A percentile compares a stretch with the other conserved stretches of the same genome.
Conservation (phyloP, 75 land plant species). For the Ceratopteris richardii region DNA sequence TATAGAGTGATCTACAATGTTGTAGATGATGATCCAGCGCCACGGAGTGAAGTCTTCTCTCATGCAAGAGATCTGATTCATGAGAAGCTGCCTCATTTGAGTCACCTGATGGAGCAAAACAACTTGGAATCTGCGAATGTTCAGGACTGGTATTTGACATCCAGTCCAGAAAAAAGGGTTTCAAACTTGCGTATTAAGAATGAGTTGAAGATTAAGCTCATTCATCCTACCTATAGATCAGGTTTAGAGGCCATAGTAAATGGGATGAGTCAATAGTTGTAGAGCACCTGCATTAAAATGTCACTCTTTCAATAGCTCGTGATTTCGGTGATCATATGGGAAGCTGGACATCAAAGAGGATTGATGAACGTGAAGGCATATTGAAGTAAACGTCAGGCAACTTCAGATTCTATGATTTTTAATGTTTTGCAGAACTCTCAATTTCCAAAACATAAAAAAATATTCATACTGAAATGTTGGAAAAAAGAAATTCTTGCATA, state of each 20-base stretch:
- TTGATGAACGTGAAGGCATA: too few relatives aligned
- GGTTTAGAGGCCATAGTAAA: slow-evolving; percentile 47
- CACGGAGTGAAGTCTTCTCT: slow-evolving; percentile 62
- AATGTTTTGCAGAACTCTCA: too few relatives aligned
- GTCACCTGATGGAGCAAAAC: background rate
- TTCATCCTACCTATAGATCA: slow-evolving; percentile 56
- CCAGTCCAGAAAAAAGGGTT: slow-evolving; percentile 65
- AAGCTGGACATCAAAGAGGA: too few relatives aligned
- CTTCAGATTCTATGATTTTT: too few relatives aligned
- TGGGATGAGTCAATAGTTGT: too few relatives aligned
- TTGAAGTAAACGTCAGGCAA: too few relatives aligned
- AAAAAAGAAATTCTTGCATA: too few relatives aligned
- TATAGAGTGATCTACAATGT: slow-evolving; percentile 61
- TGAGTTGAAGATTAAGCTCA: slow-evolving; percentile 55
- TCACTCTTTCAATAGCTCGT: too few relatives aligned
- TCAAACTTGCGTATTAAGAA: slow-evolving; percentile 66
- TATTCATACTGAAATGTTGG: too few relatives aligned
- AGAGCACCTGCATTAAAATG: too few relatives aligned
- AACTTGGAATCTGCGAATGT: background rate
- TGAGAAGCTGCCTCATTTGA: slow-evolving; percentile 37
- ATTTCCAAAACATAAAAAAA: too few relatives aligned
- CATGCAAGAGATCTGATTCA: slow-evolving; percentile 45
- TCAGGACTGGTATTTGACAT: background rate
- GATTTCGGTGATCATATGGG: too few relatives aligned
- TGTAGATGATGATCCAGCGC: slow-evolving; percentile 89